Base-by-base conservation (phyloP, 768 basidiomycete genomes). In the Grammothele lineata region DNA sequence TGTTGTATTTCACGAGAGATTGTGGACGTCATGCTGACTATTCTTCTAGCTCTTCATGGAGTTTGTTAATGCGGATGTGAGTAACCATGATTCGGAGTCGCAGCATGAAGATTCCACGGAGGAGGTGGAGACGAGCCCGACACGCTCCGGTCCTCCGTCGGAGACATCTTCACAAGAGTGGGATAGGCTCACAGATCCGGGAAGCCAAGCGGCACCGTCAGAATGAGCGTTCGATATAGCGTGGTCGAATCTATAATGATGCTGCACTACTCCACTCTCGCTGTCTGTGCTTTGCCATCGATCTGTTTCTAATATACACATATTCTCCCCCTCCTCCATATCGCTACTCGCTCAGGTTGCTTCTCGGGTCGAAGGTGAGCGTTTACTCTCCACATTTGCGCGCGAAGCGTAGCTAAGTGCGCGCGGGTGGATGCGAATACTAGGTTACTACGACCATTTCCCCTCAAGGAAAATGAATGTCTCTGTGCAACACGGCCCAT, bases 101-200 rank as follows among this genome's bases (percentile, higher is more conserved):
- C 47, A 54, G 55, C 59, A 62, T 40, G 60, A 65, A 56, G 64
- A 65, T 50, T 62, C 59, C 45, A 66, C 65, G 27, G 64, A 66
- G 49, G 78, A 78, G 57, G 80, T 80, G 50, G 77, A 80, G 56
- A 67, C 69, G 58, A 85, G 81, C 65, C 81, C 80, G 48, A 75
- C 73, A 43, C 70, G 76, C 62, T 66, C 71, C 37, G 81, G 85
- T 35, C 85, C 87, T 44, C 89, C 88, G 45, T 92, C 90, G 47
- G 90, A 88, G 70, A 73, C 87, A 25, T 89, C 90, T 34, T 92
- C 90, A 41, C 87, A 89, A 68, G 90, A 91, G 64, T 92, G 89
- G 90, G 90, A 92, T 69, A 84, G 75, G 57, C 67, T 92, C 70
- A 87, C 88, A 57, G 87, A 91, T 62, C 76, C 85, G 39, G 85